Percentiles rank a stretch among this genome's conserved stretches.
Conservation (phyloP, 2,329 filamentous ascomycete species). For the Curvularia hawaiiensis region DNA sequence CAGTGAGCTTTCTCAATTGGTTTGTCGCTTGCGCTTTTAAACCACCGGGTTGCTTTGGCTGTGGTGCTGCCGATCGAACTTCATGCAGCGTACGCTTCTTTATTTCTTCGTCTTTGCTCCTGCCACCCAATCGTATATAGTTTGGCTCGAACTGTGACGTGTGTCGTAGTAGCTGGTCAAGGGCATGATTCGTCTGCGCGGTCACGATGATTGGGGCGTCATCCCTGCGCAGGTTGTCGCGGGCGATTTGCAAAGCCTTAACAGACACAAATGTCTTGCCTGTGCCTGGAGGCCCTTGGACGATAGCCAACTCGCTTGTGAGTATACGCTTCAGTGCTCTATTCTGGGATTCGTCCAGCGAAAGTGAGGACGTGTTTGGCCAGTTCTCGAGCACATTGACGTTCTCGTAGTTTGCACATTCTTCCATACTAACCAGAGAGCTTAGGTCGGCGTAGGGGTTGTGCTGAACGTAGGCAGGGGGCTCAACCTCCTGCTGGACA, state of each 20-base stretch:
- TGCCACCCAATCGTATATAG: slow-evolving; percentile 71
- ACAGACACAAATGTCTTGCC: slow-evolving; percentile 86
- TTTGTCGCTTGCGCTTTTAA: slow-evolving; percentile 47
- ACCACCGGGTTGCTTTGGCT: slow-evolving; percentile 43
- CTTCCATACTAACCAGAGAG: slow-evolving; percentile 48
- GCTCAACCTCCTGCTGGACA: slow-evolving; percentile 51
- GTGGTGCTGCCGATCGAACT: slow-evolving; percentile 50
- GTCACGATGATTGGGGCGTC: slow-evolving; percentile 76
- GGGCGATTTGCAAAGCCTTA: slow-evolving; percentile 68
- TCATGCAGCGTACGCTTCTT: slow-evolving; percentile 70
- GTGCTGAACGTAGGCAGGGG: slow-evolving; percentile 59
- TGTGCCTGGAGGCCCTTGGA: slow-evolving; percentile 83
- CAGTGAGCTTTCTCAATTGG: slow-evolving; percentile 48
- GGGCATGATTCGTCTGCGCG: slow-evolving; percentile 88
- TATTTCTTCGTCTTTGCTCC: slow-evolving; percentile 69
- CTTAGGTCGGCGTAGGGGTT: slow-evolving; percentile 59
- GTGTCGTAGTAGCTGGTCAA: slow-evolving; percentile 78
- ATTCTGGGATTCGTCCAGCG: slow-evolving; percentile 74
- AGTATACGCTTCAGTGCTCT: slow-evolving; percentile 71
- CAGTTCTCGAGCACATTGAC: slow-evolving; percentile 62
- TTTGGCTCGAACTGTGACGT: slow-evolving; percentile 65
- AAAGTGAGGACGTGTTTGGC: slow-evolving; percentile 54
- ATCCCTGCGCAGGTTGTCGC: slow-evolving; percentile 59
- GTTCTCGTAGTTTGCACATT: slow-evolving; percentile 49
- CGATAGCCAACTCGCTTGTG: slow-evolving; percentile 71